phyloP scores from a whole-genome alignment of 805 yeast genomes.

The Metschnikowia anglica region DNA sequence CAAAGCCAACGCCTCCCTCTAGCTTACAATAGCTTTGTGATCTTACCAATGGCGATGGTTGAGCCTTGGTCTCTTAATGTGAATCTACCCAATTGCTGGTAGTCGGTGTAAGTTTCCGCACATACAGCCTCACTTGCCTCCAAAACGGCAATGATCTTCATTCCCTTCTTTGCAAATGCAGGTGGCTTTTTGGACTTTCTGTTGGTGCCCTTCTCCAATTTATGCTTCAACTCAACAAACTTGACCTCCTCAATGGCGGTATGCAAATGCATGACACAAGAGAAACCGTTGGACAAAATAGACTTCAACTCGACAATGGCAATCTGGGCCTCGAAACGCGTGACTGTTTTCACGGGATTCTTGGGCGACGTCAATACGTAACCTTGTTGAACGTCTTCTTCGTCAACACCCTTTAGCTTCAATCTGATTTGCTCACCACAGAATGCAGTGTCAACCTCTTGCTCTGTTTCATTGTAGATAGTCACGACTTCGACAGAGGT shows the following conservation, averaged over 20 bases:
- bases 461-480: slow-evolving; percentile 93
- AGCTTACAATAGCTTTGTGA: slow-evolving; percentile 74
- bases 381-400: slow-evolving; percentile 91
- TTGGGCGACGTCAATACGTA: slow-evolving; percentile 84
- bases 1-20: neutral
- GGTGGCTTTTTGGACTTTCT: slow-evolving; percentile 96
- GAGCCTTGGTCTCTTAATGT: slow-evolving; percentile 98
- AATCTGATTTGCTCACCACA: slow-evolving; percentile 98
- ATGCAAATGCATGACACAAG: slow-evolving; percentile 98
- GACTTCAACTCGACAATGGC: slow-evolving; percentile 96
- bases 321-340: slow-evolving; percentile 90
- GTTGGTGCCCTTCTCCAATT: slow-evolving; percentile 94
- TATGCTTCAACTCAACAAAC: slow-evolving; percentile 79
- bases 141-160: slow-evolving; percentile 92
- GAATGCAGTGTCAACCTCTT: slow-evolving; percentile 82
- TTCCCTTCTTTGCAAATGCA: slow-evolving; percentile 97
- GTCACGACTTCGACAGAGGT: slow-evolving; percentile 78
- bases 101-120: slow-evolving; percentile 87
- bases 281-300: slow-evolving; percentile 90
- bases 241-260: slow-evolving; percentile 96
- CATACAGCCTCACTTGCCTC: slow-evolving; percentile 88
- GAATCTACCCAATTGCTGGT: slow-evolving; percentile 96
- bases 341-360: slow-evolving; percentile 88
- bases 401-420: slow-evolving; percentile 92
- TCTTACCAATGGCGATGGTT: slow-evolving; percentile 98